These are phyloP conservation scores for Yarrowia sp. DNA, from an alignment of 805 yeast genomes.

Conservation along the genomic window DNA sequence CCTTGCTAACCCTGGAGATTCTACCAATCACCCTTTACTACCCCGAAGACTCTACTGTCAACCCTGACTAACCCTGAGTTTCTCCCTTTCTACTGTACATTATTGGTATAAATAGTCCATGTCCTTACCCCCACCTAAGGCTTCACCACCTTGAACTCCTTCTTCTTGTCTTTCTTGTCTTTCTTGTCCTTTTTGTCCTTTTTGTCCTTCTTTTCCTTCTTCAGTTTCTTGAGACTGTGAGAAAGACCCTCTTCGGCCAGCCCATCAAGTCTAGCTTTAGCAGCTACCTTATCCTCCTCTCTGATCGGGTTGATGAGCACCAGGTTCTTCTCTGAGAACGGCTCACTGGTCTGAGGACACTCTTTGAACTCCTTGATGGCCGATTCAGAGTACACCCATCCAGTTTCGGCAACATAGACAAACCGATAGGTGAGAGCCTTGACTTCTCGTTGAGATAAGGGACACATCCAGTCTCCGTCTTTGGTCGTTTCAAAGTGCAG, in stretches of 20 bases:
- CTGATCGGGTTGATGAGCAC: constrained; percentile 43
- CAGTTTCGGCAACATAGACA: constrained; percentile 53
- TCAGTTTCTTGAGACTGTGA: constrained; percentile 41
- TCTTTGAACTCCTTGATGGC: constrained; percentile 42
- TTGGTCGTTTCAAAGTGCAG: constrained; percentile 47
- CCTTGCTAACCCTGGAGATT: no score
- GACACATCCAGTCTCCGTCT: constrained; percentile 49
- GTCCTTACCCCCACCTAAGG: not conserved
- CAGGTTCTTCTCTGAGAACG: constrained; percentile 39
- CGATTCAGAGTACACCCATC: constrained; percentile 45
- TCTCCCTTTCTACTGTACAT: no score
- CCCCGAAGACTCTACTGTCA: no score
- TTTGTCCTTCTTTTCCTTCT: constrained; percentile 39
- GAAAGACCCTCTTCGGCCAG: constrained; percentile 41
- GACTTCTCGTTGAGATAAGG: constrained; percentile 50
- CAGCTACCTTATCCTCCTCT: constrained; percentile 39
- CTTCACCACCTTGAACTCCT: constrained; percentile 19
- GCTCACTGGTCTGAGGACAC: constrained; percentile 17
- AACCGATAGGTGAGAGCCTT: constrained; percentile 51
- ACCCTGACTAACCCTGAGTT: no score
- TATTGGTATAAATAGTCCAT: constrained; percentile 2
- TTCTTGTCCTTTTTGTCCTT: constrained; percentile 16
- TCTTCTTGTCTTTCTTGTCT: constrained; percentile 16
- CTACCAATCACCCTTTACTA: no score
- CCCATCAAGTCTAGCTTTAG: constrained; percentile 42